Evolutionary conservation across 208 protist genomes (phyloP).

Genomic region (Acanthamoeba royreba): DNA sequence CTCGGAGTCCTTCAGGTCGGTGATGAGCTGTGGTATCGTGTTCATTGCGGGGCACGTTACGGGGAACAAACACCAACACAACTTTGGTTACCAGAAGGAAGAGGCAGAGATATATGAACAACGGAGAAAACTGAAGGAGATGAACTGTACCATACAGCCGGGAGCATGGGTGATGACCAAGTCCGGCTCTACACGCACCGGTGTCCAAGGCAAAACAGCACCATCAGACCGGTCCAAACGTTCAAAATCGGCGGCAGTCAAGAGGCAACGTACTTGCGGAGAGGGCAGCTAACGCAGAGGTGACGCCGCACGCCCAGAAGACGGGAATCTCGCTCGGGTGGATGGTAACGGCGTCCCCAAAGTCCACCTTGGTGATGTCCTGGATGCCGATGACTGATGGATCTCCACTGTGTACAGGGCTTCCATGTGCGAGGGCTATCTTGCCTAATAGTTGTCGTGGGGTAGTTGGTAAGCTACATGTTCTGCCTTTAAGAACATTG

Average conservation of each 20-base stretch:
- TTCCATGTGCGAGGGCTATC: neutral
- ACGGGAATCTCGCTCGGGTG: constrained; percentile 17
- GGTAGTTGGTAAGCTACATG: neutral
- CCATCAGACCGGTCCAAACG: neutral
- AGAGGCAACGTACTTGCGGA: neutral
- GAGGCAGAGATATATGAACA: neutral
- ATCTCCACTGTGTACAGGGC: constrained; percentile 46
- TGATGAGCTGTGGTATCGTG: neutral
- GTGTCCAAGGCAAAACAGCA: neutral
- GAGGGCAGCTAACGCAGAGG: neutral
- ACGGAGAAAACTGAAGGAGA: neutral
- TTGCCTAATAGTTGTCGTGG: neutral
- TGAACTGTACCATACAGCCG: constrained; percentile 17
- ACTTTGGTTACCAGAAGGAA: neutral
- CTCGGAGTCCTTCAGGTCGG: neutral
- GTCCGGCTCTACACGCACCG: neutral
- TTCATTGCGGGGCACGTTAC: neutral
- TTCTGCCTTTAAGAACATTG: neutral
- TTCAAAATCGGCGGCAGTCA: neutral
- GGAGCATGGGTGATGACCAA: neutral
- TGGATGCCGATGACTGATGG: constrained; percentile 40
- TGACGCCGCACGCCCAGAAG: constrained; percentile 55
- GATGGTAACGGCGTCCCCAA: constrained; percentile 49
- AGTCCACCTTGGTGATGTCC: constrained; percentile 46
- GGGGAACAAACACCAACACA: neutral